Conservation (phyloP, 225 moss, liverwort and hornwort genomes). For the Neckera pumila region DNA sequence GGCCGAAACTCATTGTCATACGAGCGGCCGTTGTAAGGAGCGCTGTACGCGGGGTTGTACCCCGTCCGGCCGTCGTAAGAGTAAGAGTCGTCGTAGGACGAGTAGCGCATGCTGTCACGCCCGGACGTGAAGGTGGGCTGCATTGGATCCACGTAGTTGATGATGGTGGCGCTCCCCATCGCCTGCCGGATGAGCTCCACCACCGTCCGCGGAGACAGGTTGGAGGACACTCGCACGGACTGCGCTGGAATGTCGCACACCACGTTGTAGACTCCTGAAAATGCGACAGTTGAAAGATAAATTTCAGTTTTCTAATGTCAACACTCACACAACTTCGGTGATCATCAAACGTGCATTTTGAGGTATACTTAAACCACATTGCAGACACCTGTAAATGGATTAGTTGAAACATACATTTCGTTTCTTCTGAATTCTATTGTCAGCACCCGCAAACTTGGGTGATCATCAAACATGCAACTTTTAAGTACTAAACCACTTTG, state of each 20-base stretch:
- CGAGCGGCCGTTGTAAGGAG: constrained; percentile 37
- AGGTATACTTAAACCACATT: not conserved
- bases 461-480: not conserved
- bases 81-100: constrained; percentile 39
- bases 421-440: not conserved
- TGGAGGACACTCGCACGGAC: constrained; percentile 17
- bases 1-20: constrained; percentile 46
- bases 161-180: constrained; percentile 18
- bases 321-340: not conserved
- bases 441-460: not conserved
- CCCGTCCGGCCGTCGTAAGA: constrained; percentile 25
- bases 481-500: too few species aligned
- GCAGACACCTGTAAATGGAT: not conserved
- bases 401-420: not conserved
- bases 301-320: not conserved
- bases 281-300: not conserved
- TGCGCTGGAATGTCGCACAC: constrained; percentile 43
- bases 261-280: constrained; percentile 26
- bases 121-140: constrained; percentile 3
- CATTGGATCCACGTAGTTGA: constrained; percentile 26
- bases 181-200: constrained; percentile 23
- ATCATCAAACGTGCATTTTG: not conserved
- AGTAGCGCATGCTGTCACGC: not conserved
- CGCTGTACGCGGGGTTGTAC: not conserved
- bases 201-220: constrained; percentile 16